These are phyloP conservation scores for Venturiaceae sp. DNA, from an alignment of 2,329 filamentous ascomycete genomes.

Conservation along the genomic window DNA sequence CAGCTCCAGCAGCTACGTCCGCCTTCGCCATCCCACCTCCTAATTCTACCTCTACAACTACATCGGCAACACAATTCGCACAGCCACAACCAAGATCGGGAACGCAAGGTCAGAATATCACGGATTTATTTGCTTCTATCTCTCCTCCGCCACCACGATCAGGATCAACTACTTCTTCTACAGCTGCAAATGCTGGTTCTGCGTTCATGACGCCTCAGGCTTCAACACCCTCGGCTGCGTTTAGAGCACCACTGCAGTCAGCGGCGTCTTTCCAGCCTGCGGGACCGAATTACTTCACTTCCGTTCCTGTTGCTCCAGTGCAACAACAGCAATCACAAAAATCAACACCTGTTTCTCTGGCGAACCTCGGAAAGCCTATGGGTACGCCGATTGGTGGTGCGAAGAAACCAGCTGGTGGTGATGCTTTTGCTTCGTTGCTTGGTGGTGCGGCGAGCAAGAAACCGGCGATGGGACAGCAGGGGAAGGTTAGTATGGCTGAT, in stretches of 20 bases:
- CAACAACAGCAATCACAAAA: constrained; percentile 17
- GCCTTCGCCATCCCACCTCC: constrained; percentile 32
- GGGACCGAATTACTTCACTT: constrained; percentile 92
- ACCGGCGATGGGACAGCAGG: constrained; percentile 49
- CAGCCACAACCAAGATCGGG: constrained; percentile 79
- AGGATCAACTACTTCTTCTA: constrained; percentile 45
- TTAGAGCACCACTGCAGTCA: constrained; percentile 23
- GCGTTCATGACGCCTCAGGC: constrained; percentile 51
- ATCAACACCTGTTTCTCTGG: constrained; percentile 28
- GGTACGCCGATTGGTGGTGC: constrained; percentile 21
- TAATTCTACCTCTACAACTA: constrained; percentile 35
- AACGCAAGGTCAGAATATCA: constrained; percentile 69
- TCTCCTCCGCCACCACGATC: constrained; percentile 57
- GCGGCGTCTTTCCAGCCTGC: constrained; percentile 61
- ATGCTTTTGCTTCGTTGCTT: constrained; percentile 87
- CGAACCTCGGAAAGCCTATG: constrained; percentile 26
- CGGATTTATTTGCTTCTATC: constrained; percentile 72
- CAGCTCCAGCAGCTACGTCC: constrained; percentile 34
- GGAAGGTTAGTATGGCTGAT: constrained; percentile 67
- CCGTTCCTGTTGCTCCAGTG: constrained; percentile 40
- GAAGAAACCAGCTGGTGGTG: constrained; percentile 48
- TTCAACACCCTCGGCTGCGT: not conserved
- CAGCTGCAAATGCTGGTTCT: not conserved
- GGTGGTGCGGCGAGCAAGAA: constrained; percentile 65
- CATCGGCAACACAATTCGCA: constrained; percentile 60